Conservation (phyloP, 139 green algal genomes). For the Chlamydomonas eustigma region DNA sequence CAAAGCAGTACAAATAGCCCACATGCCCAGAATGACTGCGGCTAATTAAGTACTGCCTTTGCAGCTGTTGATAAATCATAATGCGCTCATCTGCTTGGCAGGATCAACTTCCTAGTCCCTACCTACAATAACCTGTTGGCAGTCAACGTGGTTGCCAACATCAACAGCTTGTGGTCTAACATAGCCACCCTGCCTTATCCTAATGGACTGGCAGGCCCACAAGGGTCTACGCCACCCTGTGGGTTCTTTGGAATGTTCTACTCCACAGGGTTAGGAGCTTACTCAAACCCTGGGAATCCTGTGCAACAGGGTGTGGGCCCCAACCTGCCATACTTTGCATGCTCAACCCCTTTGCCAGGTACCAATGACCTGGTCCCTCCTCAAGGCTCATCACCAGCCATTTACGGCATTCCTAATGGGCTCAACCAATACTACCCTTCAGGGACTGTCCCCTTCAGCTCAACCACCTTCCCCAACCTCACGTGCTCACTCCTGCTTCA, state of each 20-base stretch:
- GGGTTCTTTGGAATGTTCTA: slow-evolving; percentile 10
- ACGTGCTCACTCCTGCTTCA: background rate
- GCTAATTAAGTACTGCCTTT: too few relatives aligned
- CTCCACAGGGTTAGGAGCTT: background rate
- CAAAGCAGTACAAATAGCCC: too few relatives aligned
- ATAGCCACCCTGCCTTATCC: background rate
- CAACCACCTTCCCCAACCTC: background rate
- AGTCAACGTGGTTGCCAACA: background rate
- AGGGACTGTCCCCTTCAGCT: background rate
- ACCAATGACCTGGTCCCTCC: background rate
- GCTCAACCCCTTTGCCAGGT: background rate
- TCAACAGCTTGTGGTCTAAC: background rate
- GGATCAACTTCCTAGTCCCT: slow-evolving; percentile 1
- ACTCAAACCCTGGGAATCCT: background rate
- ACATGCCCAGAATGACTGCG: too few relatives aligned
- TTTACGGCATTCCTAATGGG: background rate
- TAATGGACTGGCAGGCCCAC: background rate
- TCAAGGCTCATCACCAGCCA: background rate
- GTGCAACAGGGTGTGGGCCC: background rate
- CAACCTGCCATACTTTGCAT: slow-evolving; percentile 1
- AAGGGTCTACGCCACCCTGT: background rate
- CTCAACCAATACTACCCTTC: background rate
- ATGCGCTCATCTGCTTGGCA: too few relatives aligned
- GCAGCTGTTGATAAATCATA: too few relatives aligned
- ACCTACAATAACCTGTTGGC: background rate